These are phyloP conservation scores for Chaetoscypha palmicola DNA, from an alignment of 2,329 filamentous ascomycete species.

Conservation along the genomic window DNA sequence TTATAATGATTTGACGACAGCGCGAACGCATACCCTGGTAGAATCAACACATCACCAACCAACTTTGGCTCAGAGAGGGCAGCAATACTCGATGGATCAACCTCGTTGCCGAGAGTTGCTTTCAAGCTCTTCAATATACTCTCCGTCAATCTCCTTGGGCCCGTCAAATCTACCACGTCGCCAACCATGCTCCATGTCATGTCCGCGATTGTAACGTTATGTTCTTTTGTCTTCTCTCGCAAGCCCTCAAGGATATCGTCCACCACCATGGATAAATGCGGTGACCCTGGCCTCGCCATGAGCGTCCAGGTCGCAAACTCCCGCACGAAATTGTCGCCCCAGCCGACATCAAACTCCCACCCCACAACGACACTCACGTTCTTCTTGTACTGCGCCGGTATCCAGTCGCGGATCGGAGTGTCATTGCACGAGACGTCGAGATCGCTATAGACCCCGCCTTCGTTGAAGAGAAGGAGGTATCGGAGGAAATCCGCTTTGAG, in stretches of 20 bases:
- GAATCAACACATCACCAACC: conserved; percentile 24
- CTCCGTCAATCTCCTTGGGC: conserved; percentile 23
- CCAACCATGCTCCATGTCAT: conserved; percentile 21
- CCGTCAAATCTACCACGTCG: conserved; percentile 28
- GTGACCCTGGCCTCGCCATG: conserved; percentile 20
- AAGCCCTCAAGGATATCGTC: conserved; percentile 24
- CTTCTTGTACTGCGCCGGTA: conserved; percentile 29
- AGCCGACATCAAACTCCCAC: conserved; percentile 32
- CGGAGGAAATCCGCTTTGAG: conserved; percentile 36
- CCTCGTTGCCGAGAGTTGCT: conserved; percentile 8
- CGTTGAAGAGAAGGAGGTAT: conserved; percentile 33
- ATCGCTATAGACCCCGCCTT: conserved; percentile 36
- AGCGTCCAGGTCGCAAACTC: conserved; percentile 30
- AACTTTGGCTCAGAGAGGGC: conserved; percentile 23
- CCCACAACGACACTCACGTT: conserved; percentile 32
- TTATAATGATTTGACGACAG: conserved; percentile 5
- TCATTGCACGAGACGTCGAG: conserved; percentile 33
- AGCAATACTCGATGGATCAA: conserved; percentile 17
- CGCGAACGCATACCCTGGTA: conserved; percentile 15
- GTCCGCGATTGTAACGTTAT: conserved; percentile 14
- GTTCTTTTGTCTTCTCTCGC: conserved; percentile 7
- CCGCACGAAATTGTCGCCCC: conserved; percentile 6
- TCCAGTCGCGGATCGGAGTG: conserved; percentile 30
- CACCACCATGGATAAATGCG: conserved; percentile 25
- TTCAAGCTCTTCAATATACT: conserved; percentile 25